Percentiles rank a stretch among this genome's conserved stretches.
phyloP scores from a whole-genome alignment of 495 filamentous ascomycete species.

The Penicillium angulare region DNA sequence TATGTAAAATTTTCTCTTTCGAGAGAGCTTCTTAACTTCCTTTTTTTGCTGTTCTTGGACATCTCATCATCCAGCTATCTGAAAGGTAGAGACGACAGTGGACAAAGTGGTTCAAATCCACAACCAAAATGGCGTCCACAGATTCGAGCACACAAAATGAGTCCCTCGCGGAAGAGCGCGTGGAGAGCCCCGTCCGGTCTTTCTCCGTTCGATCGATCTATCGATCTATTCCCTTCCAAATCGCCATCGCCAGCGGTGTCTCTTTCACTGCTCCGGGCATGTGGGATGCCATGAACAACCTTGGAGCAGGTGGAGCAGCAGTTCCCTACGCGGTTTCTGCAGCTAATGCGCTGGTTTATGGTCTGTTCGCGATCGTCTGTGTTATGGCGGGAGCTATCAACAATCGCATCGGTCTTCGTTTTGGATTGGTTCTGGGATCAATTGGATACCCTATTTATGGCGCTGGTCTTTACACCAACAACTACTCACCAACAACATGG shows the following conservation, averaged over 20 bases:
- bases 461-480: constrained; percentile 64
- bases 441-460: constrained; percentile 39
- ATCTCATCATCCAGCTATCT: neutral
- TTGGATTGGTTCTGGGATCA: constrained; percentile 57
- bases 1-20: neutral
- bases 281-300: constrained; percentile 37
- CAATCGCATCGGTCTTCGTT: constrained; percentile 58
- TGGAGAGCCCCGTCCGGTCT: neutral
- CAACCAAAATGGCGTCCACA: constrained; percentile 3
- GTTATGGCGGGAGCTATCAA: constrained; percentile 34
- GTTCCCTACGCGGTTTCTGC: constrained; percentile 34
- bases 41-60: neutral
- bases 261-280: constrained; percentile 36
- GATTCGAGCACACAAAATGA: neutral
- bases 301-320: constrained; percentile 33
- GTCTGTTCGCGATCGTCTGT: constrained; percentile 32
- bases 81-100: neutral
- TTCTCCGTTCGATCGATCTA: constrained; percentile 12
- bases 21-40: neutral
- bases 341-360: constrained; percentile 33
- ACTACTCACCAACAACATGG: constrained; percentile 61
- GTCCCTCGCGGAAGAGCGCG: neutral
- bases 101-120: constrained; percentile 1
- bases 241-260: constrained; percentile 31
- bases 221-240: constrained; percentile 31